Evolutionary conservation across 352 stramenopile species (phyloP), one percentile per base, ranked within the genome.

Genomic region (Globisporangium paddicum): DNA sequence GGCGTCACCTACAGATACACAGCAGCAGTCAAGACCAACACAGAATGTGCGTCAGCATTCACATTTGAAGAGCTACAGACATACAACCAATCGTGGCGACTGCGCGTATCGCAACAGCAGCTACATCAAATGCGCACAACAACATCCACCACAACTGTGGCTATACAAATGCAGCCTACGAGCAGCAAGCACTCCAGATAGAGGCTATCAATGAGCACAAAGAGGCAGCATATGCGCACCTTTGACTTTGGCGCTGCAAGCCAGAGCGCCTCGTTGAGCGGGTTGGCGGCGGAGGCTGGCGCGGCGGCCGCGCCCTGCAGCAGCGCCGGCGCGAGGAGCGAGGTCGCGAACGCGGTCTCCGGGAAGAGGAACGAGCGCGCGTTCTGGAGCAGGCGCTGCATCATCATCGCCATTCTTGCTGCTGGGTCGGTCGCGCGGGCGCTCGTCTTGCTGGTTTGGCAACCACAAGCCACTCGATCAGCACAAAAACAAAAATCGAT

Each of bases 231-330:
- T 13, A 19, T n/a, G 40, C 77, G 47, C 69, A 93, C 83, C 80
- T 95, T 95, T 62, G 86, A 95, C 77, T 95, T 95, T 55, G 86
- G 86, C 32, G 81, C 82, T 3, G 86, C 86, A 32, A 89, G 65
- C 86, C 86, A 95, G 62, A 95, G 81, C 37, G 76, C 76, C 48
- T 93, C 77, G 44, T 76, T 72, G 45, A 93, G 71, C 59, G 73
- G 60, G 74, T 88, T 86, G 40, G 66, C 70, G 13, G 78, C 53
- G 28, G 73, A 55, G 16, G 66, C 56, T 8, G 76, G 63, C 10
- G 64, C 51, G 7, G 66, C 53, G 11, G 68, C 56, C 0, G 67
- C 68, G 16, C 65, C 67, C 54, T 62, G 77, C 28, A 86, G 54
- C 37, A 67, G 66, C 32, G 81, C 53, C 18, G 73, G 65, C 25